A percentile compares a stretch with the other conserved stretches of the same genome.
Conservation (phyloP, 2,329 filamentous ascomycete genomes). For the Rhytidhysteron rufulum region DNA sequence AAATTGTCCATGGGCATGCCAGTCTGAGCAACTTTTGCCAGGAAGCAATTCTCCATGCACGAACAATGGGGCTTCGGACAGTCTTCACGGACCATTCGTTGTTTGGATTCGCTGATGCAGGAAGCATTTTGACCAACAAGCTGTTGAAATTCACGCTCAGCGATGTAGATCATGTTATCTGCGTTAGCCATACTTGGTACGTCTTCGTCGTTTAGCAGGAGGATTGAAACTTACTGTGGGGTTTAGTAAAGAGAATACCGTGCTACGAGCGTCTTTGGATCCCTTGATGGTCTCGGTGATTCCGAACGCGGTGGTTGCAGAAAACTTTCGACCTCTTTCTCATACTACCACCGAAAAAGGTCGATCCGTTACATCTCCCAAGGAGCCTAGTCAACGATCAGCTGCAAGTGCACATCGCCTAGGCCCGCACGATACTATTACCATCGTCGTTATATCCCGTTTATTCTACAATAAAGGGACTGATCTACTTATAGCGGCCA, state of each 20-base stretch:
- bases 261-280: constrained; percentile 87
- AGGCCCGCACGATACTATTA: constrained; percentile 81
- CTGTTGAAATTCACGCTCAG: constrained; percentile 92
- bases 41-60: constrained; percentile 88
- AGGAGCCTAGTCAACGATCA: constrained; percentile 20
- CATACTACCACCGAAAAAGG: constrained; percentile 27
- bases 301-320: constrained; percentile 93
- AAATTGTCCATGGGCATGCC: constrained; percentile 97
- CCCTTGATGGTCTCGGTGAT: constrained; percentile 97
- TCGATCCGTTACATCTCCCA: constrained; percentile 5
- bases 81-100: constrained; percentile 97
- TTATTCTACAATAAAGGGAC: constrained; percentile 99
- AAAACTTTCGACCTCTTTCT: constrained; percentile 80
- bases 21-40: constrained; percentile 91
- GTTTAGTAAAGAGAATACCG: constrained; percentile 90
- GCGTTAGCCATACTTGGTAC: constrained; percentile 97
- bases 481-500: constrained; percentile 91
- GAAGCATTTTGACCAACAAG: constrained; percentile 95
- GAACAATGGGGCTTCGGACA: constrained; percentile 93
- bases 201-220: not conserved
- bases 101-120: constrained; percentile 95
- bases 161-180: constrained; percentile 97
- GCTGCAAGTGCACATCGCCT: constrained; percentile 62
- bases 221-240: constrained; percentile 8
- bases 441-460: constrained; percentile 93